Conservation (phyloP, 169 alveolate genomes). For the Miamiensis avidus region DNA sequence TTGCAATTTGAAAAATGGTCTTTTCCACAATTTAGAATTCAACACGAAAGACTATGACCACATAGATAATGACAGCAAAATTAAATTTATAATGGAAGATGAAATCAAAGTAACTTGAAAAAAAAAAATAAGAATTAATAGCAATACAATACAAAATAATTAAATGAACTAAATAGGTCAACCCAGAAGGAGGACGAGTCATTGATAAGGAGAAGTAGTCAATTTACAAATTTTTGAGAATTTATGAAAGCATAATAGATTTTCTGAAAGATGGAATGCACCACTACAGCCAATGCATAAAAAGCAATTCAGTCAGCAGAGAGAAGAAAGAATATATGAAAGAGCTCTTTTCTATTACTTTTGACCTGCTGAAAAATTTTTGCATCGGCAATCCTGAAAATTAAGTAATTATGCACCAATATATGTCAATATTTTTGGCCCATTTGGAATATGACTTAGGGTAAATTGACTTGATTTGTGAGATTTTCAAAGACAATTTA, state of each 20-base stretch:
- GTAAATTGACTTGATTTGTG: constrained; percentile 43
- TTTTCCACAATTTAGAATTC: background rate
- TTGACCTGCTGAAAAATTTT: background rate
- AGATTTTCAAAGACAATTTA: constrained; percentile 33
- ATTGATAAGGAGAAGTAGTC: too few species aligned
- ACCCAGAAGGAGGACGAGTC: too few species aligned
- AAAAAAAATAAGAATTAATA: too few species aligned
- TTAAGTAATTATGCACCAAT: constrained; percentile 15
- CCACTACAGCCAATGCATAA: background rate
- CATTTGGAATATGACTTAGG: constrained; percentile 27
- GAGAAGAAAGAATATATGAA: background rate
- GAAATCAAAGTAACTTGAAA: too few species aligned
- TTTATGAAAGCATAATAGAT: constrained; percentile 4
- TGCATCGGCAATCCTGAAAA: constrained; percentile 19
- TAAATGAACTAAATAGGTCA: too few species aligned
- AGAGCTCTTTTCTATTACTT: background rate
- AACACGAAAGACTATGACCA: background rate
- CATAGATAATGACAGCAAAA: background rate
- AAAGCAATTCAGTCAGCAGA: too few species aligned
- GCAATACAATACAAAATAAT: too few species aligned
- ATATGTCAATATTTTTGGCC: constrained; percentile 4
- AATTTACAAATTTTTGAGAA: constrained; percentile 17
- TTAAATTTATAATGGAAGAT: background rate
- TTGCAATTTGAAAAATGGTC: constrained; percentile 1
- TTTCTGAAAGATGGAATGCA: constrained; percentile 4